phyloP scores from a whole-genome alignment of 1,284 basidiomycete genomes.

The Ustilago nuda region DNA sequence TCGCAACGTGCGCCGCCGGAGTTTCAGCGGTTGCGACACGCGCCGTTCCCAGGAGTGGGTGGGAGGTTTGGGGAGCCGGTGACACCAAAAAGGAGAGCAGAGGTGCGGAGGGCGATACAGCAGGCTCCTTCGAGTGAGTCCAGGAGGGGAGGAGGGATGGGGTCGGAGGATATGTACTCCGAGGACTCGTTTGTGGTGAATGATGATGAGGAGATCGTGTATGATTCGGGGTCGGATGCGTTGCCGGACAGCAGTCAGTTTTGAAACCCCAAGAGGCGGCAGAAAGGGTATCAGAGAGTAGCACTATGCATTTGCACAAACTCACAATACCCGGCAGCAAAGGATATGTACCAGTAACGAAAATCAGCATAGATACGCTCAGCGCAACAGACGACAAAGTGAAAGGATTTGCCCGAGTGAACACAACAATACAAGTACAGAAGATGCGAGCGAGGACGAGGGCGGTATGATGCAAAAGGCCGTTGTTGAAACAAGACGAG shows the following conservation, averaged over 20 bases:
- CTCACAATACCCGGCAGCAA: background rate
- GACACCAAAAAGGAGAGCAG: constrained; percentile 19
- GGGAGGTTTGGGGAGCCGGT: constrained; percentile 40
- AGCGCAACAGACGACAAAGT: background rate
- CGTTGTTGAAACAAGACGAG: too few relatives aligned
- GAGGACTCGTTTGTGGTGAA: constrained; percentile 63
- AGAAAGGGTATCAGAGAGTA: background rate
- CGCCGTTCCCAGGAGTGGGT: constrained; percentile 53
- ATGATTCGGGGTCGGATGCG: constrained; percentile 33
- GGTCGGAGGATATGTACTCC: constrained; percentile 54
- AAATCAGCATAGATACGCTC: background rate
- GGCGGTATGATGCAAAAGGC: background rate
- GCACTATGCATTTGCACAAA: background rate
- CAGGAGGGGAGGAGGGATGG: constrained; percentile 18
- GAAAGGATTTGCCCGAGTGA: background rate
- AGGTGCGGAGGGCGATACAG: constrained; percentile 13
- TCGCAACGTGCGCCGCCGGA: constrained; percentile 54
- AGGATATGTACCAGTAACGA: background rate
- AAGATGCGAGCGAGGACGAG: background rate
- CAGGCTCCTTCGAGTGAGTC: constrained; percentile 44
- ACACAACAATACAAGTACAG: constrained; percentile 22
- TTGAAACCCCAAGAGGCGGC: background rate
- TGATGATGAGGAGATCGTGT: constrained; percentile 58
- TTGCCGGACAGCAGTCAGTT: constrained; percentile 40
- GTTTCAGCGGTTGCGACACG: constrained; percentile 32